A percentile compares a stretch with the other conserved stretches of the same genome.
These are phyloP conservation scores for Cicer chorassanicum DNA, from an alignment of 306 rosid species.

Conservation along the genomic window DNA sequence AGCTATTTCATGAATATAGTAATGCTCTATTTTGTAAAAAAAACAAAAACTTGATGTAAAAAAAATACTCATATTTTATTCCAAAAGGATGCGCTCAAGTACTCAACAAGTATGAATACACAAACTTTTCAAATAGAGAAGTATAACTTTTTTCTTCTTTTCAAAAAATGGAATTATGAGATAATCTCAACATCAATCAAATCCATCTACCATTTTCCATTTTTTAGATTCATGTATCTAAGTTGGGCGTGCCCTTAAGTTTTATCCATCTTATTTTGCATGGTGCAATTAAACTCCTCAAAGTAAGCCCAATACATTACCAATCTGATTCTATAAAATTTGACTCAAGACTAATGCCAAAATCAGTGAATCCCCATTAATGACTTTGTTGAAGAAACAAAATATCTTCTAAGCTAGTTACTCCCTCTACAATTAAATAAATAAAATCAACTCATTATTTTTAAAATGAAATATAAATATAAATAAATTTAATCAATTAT, in stretches of 20 bases:
- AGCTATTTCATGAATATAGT: too few species aligned
- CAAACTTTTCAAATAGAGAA: too few species aligned
- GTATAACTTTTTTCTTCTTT: not conserved
- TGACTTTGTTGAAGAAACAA: not conserved
- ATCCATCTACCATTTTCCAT: not conserved
- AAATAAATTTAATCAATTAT: too few species aligned
- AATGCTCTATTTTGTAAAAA: too few species aligned
- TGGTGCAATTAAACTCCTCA: not conserved
- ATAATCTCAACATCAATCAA: not conserved
- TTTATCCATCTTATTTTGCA: not conserved
- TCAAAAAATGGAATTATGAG: conserved; percentile 2
- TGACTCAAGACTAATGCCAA: not conserved
- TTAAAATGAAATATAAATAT: too few species aligned
- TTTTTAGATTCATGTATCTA: not conserved
- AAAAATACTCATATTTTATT: too few species aligned
- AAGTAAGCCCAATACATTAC: not conserved
- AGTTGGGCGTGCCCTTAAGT: too few species aligned
- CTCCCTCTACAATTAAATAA: too few species aligned
- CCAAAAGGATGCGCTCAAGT: too few species aligned
- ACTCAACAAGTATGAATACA: too few species aligned
- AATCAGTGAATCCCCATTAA: not conserved
- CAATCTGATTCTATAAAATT: not conserved
- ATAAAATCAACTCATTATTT: too few species aligned
- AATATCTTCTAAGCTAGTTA: not conserved
- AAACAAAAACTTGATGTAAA: too few species aligned